Base-by-base conservation (phyloP, 1,139 yeast genomes). In the Hyphopichia buzzinii region DNA sequence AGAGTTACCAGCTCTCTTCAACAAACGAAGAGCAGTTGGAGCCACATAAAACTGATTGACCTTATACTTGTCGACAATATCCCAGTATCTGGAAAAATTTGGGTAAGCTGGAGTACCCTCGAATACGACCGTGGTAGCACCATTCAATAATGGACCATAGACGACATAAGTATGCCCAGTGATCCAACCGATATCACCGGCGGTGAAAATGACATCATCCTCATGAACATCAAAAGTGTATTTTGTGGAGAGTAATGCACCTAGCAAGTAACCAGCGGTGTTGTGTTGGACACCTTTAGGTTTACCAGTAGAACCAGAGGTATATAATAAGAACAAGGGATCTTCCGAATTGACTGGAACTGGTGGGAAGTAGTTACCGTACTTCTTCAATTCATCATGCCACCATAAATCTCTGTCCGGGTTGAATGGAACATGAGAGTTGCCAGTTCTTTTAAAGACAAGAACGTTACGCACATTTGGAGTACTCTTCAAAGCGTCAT, bases 101-200 rank as follows among this genome's bases (percentile, higher is more conserved):
- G 95, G 94, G 62, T 84, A 83, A 14, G 90, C 87, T 4, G 95
- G 95, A 8, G 95, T 85, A 45, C 94, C 92, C 67, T 85, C 94
- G 57, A 83, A 85, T 11, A 85, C 86, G 19, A 85, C 84, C 4
- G 92, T 79, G 24, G 94, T 81, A 31, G 89, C 88, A 55, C 95
- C 95, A 48, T 74, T 74, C 37, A 82, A 64, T 49, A 85, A 70
- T 17, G 95, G 95, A 37, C 94, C 95, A 54, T 85, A 85, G 33
- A 84, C 87, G 29, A 78, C 87, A 55, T 84, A 85, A 2, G 92
- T 79, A 62, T 85, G 95, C 38, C 95, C 95, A 8, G 94, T 84
- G 52, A 85, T 84, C 95, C 95, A 85, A 47, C 95, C 95, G 41
- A 85, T 79, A 58, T 85, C 95, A 52, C 94, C 95, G 14, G 94